Conservation (phyloP, 257 asterid species). For the Verbascum thapsus region DNA sequence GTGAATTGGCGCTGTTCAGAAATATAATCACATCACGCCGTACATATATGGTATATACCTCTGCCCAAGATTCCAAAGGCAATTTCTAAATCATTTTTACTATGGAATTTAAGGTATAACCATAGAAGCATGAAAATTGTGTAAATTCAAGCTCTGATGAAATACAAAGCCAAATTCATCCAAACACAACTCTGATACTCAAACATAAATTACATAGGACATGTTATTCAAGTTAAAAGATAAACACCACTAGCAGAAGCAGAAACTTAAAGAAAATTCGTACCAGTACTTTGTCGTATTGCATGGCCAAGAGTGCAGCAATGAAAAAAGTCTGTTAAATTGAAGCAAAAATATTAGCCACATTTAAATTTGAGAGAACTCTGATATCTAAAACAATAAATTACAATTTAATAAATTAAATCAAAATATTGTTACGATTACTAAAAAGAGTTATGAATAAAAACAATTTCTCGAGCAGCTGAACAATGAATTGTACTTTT, state of each 20-base stretch:
- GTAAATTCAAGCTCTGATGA: background rate
- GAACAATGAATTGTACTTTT: too few relatives aligned
- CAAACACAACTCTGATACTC: background rate
- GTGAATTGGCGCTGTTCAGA: too few relatives aligned
- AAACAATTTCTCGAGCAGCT: background rate
- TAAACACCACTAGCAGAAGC: background rate
- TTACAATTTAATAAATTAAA: background rate
- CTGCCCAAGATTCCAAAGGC: background rate
- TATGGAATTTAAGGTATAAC: background rate
- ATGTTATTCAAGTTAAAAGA: background rate
- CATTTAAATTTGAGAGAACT: background rate
- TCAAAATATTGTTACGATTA: background rate
- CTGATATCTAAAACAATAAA: conserved; percentile 10
- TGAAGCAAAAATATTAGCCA: conserved; percentile 27
- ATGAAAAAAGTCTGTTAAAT: conserved; percentile 76
- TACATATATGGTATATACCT: background rate
- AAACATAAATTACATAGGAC: background rate
- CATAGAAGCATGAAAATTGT: background rate
- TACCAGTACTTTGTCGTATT: conserved; percentile 71
- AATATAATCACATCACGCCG: background rate
- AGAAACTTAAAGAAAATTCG: conserved; percentile 18
- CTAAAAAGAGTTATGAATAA: background rate
- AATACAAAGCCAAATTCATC: background rate
- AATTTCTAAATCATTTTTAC: background rate
- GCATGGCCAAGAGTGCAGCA: conserved; percentile 82